Conservation (phyloP, 1,284 basidiomycete genomes). For the Gomphus bonarii region DNA sequence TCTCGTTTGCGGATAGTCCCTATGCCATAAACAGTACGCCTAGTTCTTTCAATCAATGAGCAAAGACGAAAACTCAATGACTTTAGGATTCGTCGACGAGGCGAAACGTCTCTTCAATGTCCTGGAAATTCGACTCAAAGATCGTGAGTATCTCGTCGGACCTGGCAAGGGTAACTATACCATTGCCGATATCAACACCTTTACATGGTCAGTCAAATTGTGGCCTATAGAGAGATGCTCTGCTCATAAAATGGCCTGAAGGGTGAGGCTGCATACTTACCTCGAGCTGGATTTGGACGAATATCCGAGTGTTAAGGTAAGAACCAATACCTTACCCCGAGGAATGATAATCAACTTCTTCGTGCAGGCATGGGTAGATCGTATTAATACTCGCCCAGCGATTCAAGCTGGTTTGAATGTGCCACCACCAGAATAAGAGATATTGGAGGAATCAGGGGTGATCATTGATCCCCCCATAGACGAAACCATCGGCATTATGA, state of each 20-base stretch:
- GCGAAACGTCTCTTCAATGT: constrained; percentile 71
- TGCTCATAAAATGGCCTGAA: constrained; percentile 20
- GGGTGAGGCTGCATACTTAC: constrained; percentile 38
- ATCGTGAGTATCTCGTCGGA: constrained; percentile 63
- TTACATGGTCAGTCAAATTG: constrained; percentile 33
- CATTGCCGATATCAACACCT: constrained; percentile 55
- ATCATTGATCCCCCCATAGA: neutral
- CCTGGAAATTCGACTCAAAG: constrained; percentile 56
- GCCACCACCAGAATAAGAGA: neutral
- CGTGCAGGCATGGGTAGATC: constrained; percentile 32
- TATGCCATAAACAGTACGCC: constrained; percentile 49
- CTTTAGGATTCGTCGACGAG: constrained; percentile 61
- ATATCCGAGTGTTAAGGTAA: constrained; percentile 47
- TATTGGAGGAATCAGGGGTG: neutral
- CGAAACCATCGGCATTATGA: neutral
- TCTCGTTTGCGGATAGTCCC: constrained; percentile 27
- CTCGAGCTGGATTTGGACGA: constrained; percentile 41
- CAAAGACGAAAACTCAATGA: neutral
- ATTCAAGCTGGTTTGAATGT: constrained; percentile 25
- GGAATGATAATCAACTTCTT: neutral
- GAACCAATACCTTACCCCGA: neutral
- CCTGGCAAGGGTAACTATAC: constrained; percentile 53
- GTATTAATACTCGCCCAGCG: constrained; percentile 30
- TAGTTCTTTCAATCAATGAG: neutral
- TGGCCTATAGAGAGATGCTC: neutral